Evolutionary conservation across 176 grass and related monocot species (phyloP).

Genomic region (Musa beccarii): DNA sequence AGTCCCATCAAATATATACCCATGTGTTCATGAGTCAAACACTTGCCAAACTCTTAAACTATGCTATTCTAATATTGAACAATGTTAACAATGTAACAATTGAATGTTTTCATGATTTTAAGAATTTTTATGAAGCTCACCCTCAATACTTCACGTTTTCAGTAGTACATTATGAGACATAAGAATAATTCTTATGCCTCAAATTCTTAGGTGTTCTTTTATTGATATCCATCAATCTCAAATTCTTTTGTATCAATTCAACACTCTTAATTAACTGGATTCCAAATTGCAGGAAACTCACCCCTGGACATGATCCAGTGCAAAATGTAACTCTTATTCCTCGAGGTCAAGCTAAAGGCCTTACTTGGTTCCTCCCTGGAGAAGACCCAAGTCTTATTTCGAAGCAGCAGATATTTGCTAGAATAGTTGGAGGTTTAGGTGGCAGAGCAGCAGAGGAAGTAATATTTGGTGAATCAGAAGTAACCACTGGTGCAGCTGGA

Average conservation of each 20-base stretch:
- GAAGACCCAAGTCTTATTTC: constrained; percentile 57
- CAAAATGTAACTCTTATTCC: constrained; percentile 85
- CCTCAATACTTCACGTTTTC: not conserved
- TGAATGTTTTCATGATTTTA: not conserved
- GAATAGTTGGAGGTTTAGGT: constrained; percentile 68
- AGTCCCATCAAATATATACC: not conserved
- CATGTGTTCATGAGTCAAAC: not conserved
- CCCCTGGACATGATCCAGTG: constrained; percentile 60
- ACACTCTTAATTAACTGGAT: not conserved
- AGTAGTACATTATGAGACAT: not conserved
- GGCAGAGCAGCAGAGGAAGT: constrained; percentile 75
- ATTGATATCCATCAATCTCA: not conserved
- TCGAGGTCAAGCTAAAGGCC: constrained; percentile 46
- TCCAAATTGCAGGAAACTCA: constrained; percentile 46
- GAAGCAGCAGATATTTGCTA: constrained; percentile 64
- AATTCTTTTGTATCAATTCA: not conserved
- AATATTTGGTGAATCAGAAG: constrained; percentile 67
- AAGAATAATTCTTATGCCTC: no score
- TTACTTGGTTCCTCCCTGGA: constrained; percentile 68
- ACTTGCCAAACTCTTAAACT: not conserved
- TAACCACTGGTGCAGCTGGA: constrained; percentile 71
- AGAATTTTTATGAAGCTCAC: not conserved
- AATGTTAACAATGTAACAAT: no score
- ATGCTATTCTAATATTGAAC: no score
- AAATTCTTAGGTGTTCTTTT: no score